Conservation (phyloP, 2,329 filamentous ascomycete genomes). For the Ascocoryne sarcoides region DNA sequence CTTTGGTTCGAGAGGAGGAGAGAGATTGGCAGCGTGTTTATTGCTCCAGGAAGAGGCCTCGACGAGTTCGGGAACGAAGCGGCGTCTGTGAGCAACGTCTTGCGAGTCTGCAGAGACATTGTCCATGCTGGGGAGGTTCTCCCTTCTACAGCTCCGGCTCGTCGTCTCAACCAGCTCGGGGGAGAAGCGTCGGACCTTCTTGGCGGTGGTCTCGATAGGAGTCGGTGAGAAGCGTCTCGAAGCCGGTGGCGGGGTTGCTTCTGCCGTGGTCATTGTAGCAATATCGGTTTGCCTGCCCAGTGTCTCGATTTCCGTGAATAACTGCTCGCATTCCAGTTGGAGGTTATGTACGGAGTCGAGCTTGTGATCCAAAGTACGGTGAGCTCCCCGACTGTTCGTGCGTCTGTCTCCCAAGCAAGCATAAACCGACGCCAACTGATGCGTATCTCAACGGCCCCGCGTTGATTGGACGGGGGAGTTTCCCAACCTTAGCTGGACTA, state of each 20-base stretch:
- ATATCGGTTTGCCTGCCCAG: too few species aligned
- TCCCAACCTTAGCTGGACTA: neutral
- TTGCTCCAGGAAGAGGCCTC: constrained; percentile 61
- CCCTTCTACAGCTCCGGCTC: constrained; percentile 31
- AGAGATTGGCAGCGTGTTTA: constrained; percentile 28
- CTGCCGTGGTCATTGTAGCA: too few species aligned
- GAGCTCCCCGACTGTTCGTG: constrained; percentile 6
- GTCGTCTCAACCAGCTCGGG: constrained; percentile 36
- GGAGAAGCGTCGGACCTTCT: constrained; percentile 30
- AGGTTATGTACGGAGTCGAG: constrained; percentile 2
- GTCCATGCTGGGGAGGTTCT: constrained; percentile 13
- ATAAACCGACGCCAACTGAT: constrained; percentile 2
- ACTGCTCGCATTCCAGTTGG: constrained; percentile 10
- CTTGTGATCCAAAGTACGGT: constrained; percentile 18
- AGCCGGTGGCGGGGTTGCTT: constrained; percentile 22
- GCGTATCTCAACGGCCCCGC: neutral
- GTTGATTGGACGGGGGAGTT: constrained; percentile 1
- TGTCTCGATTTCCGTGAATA: constrained; percentile 13
- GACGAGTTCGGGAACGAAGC: constrained; percentile 61
- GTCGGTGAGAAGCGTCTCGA: constrained; percentile 26
- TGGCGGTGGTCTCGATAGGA: constrained; percentile 29
- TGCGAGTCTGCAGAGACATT: constrained; percentile 21
- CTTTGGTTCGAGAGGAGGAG: constrained; percentile 48
- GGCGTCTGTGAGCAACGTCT: constrained; percentile 36
- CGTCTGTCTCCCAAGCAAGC: neutral